These are phyloP conservation scores for Neocallimastix lanati DNA, from an alignment of 192 early-diverging fungal genomes.

Conservation along the genomic window DNA sequence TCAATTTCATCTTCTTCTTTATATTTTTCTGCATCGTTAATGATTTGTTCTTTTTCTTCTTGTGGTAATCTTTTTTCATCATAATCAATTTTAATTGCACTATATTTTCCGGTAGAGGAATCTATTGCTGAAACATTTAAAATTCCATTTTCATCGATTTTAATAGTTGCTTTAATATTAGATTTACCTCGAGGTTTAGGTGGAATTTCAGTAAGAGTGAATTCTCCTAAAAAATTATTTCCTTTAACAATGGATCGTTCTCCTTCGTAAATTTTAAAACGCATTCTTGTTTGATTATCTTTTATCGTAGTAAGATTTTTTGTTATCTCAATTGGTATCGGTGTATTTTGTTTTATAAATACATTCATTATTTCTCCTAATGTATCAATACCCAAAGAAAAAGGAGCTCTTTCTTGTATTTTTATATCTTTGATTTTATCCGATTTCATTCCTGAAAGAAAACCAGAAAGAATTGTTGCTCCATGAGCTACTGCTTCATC, in stretches of 20 bases:
- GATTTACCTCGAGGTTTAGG: constrained; percentile 92
- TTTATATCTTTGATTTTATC: no score
- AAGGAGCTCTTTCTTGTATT: no score
- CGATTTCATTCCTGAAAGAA: no score
- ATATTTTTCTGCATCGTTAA: constrained; percentile 25
- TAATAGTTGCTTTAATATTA: constrained; percentile 90
- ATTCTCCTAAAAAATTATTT: constrained; percentile 96
- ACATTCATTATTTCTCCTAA: no score
- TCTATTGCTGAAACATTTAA: constrained; percentile 48
- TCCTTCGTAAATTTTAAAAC: constrained; percentile 72
- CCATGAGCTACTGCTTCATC: no score
- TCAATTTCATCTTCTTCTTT: constrained; percentile 11
- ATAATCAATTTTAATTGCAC: constrained; percentile 98
- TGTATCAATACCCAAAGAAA: no score
- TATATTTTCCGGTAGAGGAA: constrained; percentile 33
- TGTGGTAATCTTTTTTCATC: constrained; percentile 93
- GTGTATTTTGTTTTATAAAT: no score
- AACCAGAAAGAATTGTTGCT: no score
- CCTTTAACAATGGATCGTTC: constrained; percentile 91
- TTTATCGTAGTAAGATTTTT: no score
- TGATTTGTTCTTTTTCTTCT: constrained; percentile 97
- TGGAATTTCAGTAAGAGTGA: constrained; percentile 89
- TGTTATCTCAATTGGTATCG: no score
- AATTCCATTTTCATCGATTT: constrained; percentile 94
- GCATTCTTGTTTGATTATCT: no score